phyloP scores from a whole-genome alignment of 257 asterid genomes.

The Catharanthus roseus region DNA sequence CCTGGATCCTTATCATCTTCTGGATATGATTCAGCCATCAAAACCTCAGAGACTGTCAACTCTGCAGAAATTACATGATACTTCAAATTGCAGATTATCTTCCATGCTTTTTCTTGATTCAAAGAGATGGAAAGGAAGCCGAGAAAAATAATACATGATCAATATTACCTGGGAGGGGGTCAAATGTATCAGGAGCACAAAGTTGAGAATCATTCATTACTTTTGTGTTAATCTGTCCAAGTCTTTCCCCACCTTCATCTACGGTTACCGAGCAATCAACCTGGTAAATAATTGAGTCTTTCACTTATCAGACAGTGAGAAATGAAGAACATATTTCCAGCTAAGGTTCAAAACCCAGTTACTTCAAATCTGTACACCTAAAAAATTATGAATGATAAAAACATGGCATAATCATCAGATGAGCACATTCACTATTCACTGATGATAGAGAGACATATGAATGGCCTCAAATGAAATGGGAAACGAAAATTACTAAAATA shows the following conservation, averaged over 20 bases:
- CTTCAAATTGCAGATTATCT: conserved; percentile 23
- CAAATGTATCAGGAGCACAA: conserved; percentile 59
- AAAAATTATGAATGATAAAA: background rate
- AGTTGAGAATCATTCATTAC: conserved; percentile 32
- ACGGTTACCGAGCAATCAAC: conserved; percentile 22
- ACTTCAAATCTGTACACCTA: background rate
- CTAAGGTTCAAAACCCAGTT: conserved; percentile 14
- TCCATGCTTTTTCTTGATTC: background rate
- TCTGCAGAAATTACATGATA: conserved; percentile 27
- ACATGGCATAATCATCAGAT: background rate
- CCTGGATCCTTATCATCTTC: conserved; percentile 42
- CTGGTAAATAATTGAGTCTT: conserved; percentile 23
- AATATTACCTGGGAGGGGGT: conserved; percentile 48
- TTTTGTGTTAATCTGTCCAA: conserved; percentile 30
- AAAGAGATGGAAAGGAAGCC: background rate
- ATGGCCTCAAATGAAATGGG: background rate
- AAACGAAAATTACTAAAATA: background rate
- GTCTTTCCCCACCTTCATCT: conserved; percentile 31
- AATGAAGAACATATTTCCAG: conserved; percentile 22
- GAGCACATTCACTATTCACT: background rate
- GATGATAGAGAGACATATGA: background rate
- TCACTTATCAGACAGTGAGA: conserved; percentile 23
- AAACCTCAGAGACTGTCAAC: conserved; percentile 31
- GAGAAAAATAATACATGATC: conserved; percentile 7
- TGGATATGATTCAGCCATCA: conserved; percentile 46